Conservation (phyloP, 177 flowering plant species). For the Vitis hybrid region DNA sequence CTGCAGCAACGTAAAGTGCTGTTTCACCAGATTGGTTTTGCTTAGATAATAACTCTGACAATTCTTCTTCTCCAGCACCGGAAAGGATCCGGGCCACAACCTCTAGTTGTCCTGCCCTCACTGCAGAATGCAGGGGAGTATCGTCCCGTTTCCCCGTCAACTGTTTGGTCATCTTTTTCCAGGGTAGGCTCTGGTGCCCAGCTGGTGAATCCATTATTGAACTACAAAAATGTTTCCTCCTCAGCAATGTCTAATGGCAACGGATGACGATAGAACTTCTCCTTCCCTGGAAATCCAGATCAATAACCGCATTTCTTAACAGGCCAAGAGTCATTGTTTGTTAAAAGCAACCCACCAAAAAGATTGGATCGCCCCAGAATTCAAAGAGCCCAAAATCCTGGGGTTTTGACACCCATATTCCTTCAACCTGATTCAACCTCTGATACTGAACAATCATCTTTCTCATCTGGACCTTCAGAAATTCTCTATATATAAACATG, state of each 20-base stretch:
- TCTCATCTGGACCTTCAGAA: too few relatives aligned
- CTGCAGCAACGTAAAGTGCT: slow-evolving; percentile 79
- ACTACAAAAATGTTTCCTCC: slow-evolving; percentile 2
- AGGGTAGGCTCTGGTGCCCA: slow-evolving; percentile 15
- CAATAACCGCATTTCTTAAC: slow-evolving; percentile 13
- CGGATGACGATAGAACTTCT: slow-evolving; percentile 12
- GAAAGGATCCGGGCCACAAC: slow-evolving; percentile 34
- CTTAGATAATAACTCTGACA: slow-evolving; percentile 49
- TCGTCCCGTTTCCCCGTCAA: slow-evolving; percentile 85
- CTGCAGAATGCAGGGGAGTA: slow-evolving; percentile 69
- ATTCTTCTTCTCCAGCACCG: slow-evolving; percentile 33
- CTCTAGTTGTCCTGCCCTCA: slow-evolving; percentile 57
- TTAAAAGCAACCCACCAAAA: neutral
- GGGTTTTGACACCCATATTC: slow-evolving; percentile 30
- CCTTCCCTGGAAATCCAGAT: slow-evolving; percentile 22
- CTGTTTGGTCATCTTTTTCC: slow-evolving; percentile 85
- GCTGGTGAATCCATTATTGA: slow-evolving; percentile 32
- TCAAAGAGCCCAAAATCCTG: neutral
- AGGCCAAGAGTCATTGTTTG: neutral
- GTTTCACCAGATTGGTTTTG: slow-evolving; percentile 88
- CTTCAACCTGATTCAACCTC: slow-evolving; percentile 7
- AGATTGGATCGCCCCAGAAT: neutral
- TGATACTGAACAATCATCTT: too few relatives aligned
- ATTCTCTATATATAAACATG: too few relatives aligned
- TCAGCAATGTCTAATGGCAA: slow-evolving; percentile 5